phyloP scores from a whole-genome alignment of 202 grass and related monocot species.

The Setaria italica region DNA sequence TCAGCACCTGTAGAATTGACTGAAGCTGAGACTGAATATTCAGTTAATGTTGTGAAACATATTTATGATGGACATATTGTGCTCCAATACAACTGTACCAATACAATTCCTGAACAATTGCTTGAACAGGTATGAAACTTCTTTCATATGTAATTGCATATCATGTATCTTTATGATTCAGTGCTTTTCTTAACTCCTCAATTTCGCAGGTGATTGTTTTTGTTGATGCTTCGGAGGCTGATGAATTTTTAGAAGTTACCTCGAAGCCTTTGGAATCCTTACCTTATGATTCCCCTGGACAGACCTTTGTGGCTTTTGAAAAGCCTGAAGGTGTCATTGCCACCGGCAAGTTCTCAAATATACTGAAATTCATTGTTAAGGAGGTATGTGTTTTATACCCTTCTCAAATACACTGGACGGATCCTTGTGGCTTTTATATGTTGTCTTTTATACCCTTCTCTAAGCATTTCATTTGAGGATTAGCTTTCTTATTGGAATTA shows the following conservation, averaged over 20 bases:
- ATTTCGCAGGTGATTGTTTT: slow-evolving; percentile 83
- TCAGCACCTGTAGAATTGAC: slow-evolving; percentile 93
- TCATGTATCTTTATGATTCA: slow-evolving; percentile 3
- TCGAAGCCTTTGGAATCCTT: slow-evolving; percentile 80
- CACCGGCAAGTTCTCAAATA: slow-evolving; percentile 89
- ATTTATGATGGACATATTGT: slow-evolving; percentile 85
- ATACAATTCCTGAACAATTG: slow-evolving; percentile 94
- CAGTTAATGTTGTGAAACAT: slow-evolving; percentile 96
- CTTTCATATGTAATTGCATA: slow-evolving; percentile 3
- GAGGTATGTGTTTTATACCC: slow-evolving; percentile 61
- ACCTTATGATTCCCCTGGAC: slow-evolving; percentile 85
- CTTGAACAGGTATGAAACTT: slow-evolving; percentile 75
- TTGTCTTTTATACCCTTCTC: not conserved
- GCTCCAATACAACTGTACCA: slow-evolving; percentile 96
- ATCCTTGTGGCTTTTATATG: not conserved
- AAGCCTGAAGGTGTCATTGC: slow-evolving; percentile 87
- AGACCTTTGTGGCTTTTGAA: slow-evolving; percentile 95
- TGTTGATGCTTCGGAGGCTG: slow-evolving; percentile 95
- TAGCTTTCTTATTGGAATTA: not conserved
- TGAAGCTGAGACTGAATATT: slow-evolving; percentile 98
- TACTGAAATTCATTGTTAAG: slow-evolving; percentile 95
- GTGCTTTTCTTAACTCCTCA: slow-evolving; percentile 39
- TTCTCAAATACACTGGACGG: not conserved
- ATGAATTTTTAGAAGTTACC: slow-evolving; percentile 83
- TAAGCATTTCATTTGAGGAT: slow-evolving; percentile 35